phyloP scores from a whole-genome alignment of 352 stramenopile species.

The Phytophthora cajani region DNA sequence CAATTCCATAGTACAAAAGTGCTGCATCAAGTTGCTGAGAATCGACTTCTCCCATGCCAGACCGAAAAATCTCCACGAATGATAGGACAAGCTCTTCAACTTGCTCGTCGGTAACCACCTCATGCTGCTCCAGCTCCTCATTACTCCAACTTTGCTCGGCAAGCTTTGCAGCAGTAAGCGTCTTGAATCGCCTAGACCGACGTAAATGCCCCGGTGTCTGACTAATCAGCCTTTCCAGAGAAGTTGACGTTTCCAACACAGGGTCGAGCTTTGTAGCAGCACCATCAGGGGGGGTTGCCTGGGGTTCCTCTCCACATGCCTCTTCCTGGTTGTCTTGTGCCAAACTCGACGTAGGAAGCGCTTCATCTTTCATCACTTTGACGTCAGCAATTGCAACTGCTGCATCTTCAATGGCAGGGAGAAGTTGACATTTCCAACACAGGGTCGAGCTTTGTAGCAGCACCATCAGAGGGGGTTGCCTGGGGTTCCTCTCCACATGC shows the following conservation, averaged over 20 bases:
- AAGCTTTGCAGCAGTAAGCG: conserved; percentile 11
- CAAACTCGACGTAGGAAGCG: no score
- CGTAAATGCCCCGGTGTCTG: conserved; percentile 14
- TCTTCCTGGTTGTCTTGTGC: background rate
- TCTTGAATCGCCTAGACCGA: conserved; percentile 22
- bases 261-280: background rate
- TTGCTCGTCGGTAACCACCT: conserved; percentile 13
- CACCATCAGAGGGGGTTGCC: background rate
- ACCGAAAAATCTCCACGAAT: conserved; percentile 19
- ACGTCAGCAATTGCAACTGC: background rate
- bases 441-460: background rate
- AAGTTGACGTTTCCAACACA: background rate
- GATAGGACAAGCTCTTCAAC: conserved; percentile 18
- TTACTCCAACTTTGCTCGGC: conserved; percentile 17
- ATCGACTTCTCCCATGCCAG: conserved; percentile 7
- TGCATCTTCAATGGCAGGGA: background rate
- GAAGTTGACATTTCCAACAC: background rate
- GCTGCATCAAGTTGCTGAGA: conserved; percentile 8
- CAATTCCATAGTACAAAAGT: conserved; percentile 20
- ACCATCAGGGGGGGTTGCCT: background rate
- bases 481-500: background rate
- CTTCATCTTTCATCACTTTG: background rate
- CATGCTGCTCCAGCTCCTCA: conserved; percentile 7
- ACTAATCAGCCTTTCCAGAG: conserved; percentile 1
- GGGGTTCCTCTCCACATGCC: background rate